Base-by-base conservation (phyloP, 768 basidiomycete genomes). In the Gloeopeniophorella convolvens region DNA sequence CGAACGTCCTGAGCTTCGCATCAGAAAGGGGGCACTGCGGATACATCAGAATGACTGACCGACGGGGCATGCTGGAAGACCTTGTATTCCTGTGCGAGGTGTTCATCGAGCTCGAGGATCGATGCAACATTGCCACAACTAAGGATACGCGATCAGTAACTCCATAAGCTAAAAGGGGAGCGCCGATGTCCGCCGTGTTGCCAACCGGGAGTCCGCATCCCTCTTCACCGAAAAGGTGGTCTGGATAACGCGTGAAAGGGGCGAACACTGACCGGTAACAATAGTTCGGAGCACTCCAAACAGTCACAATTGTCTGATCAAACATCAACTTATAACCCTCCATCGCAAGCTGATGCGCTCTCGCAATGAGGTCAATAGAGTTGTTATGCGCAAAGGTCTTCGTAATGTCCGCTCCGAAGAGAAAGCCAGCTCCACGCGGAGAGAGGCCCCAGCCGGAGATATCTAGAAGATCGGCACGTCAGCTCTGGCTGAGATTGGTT, bases 301-400 rank as follows among this genome's bases (percentile, higher is more conserved):
- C 93, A 7, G 95, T 98, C 27, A 98, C 95, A 59, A 98, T 94
- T 36, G 81, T 84, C 45, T 79, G 73, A 67, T 98, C 94, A 61
- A 96, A 96, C 93, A 97, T 95, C 66, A 92, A 77, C 70, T 96
- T 97, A 70, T 80, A 96, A 18, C 93, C 93, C 68, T 96, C 93
- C 90, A 95, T 95, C 1, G 90, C 95, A 28, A 98, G 83, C 65
- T 99, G 95, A 72, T 99, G 95, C 13, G 95, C 95, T 40, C 95
- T 76, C 15, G 95, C 95, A 63, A 99, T 93, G 61, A 98, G 80
- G 68, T 93, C 92, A 60, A 98, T 85, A 20, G 80, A 83, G 62
- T 99, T 99, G 59, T 83, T 76, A 67, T 95, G 92, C 8, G 85
- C 83, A 63, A 99, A 99, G 20, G 74, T 62, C 71, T 91, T 87